Evolutionary conservation across 2,329 filamentous ascomycete species (phyloP).

Genomic region (Pseudogymnoascus sp.): DNA sequence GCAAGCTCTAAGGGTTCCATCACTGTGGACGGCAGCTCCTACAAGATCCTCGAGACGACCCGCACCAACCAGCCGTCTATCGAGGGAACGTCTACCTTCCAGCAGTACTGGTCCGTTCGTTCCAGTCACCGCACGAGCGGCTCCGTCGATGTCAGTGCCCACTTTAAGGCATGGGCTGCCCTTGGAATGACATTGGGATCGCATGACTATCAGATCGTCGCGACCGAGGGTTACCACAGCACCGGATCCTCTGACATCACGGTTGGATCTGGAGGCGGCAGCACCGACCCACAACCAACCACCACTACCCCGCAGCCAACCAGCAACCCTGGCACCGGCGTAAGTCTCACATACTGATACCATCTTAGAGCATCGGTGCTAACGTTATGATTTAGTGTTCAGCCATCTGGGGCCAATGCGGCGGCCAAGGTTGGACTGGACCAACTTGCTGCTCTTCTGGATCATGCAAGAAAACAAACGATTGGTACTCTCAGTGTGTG

Average conservation of each 20-base stretch:
- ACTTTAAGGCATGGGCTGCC: too few relatives aligned
- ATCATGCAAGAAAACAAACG: neutral
- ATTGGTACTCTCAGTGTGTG: neutral
- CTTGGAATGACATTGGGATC: too few relatives aligned
- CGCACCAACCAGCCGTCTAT: conserved; percentile 17
- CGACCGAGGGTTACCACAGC: too few relatives aligned
- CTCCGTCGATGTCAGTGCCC: too few relatives aligned
- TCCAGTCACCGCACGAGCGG: too few relatives aligned
- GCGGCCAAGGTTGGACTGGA: neutral
- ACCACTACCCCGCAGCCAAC: neutral
- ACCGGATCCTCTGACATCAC: too few relatives aligned
- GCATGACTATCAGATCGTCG: too few relatives aligned
- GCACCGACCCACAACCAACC: neutral
- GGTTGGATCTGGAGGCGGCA: neutral
- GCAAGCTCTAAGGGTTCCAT: conserved; percentile 40
- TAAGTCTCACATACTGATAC: neutral
- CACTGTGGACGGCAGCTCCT: conserved; percentile 42
- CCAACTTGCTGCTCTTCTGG: neutral
- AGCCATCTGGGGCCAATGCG: neutral
- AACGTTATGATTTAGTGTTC: conserved; percentile 3
- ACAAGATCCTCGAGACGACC: conserved; percentile 30
- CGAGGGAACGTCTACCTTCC: conserved; percentile 39
- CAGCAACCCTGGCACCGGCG: neutral
- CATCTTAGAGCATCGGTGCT: neutral
- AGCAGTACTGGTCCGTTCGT: conserved; percentile 45